Percentiles rank a stretch among this genome's conserved stretches.
phyloP scores from a whole-genome alignment of 192 early-diverging fungal genomes.

The Chytriomyces sp. region DNA sequence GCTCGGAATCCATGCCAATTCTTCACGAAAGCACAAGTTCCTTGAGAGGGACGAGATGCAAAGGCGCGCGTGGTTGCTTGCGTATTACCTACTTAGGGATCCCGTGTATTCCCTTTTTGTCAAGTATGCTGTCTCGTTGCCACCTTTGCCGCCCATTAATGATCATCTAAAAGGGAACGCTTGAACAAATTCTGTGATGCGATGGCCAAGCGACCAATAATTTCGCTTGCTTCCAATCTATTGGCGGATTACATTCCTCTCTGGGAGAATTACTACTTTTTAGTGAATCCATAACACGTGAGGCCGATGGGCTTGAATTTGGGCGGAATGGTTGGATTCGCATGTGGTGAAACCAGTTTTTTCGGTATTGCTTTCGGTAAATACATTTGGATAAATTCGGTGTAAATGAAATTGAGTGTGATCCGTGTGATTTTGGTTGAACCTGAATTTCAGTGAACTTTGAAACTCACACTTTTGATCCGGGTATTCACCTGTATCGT shows the following conservation, averaged over 20 bases:
- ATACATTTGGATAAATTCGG: too few relatives aligned
- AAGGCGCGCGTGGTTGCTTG: slow-evolving; percentile 69
- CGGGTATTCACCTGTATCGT: too few relatives aligned
- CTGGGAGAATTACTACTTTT: slow-evolving; percentile 27
- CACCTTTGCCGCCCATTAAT: background rate
- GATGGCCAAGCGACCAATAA: slow-evolving; percentile 20
- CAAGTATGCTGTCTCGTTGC: slow-evolving; percentile 49
- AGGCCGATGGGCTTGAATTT: too few relatives aligned
- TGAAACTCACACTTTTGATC: too few relatives aligned
- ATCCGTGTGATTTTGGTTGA: too few relatives aligned
- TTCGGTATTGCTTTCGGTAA: too few relatives aligned
- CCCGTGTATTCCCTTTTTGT: slow-evolving; percentile 84
- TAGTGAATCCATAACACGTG: slow-evolving; percentile 29
- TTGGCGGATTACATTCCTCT: slow-evolving; percentile 32
- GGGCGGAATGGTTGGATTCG: too few relatives aligned
- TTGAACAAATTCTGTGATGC: slow-evolving; percentile 16
- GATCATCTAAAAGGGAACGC: background rate
- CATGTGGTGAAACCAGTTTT: too few relatives aligned
- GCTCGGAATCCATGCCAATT: slow-evolving; percentile 16
- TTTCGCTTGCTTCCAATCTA: slow-evolving; percentile 23
- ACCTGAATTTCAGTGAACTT: too few relatives aligned
- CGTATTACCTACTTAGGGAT: slow-evolving; percentile 82
- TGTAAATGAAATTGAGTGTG: too few relatives aligned
- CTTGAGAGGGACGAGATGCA: slow-evolving; percentile 81
- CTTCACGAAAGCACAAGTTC: slow-evolving; percentile 31